These are phyloP conservation scores for Tolypocladium cylindrosporum DNA, from an alignment of 2,329 filamentous ascomycete species.

Conservation along the genomic window DNA sequence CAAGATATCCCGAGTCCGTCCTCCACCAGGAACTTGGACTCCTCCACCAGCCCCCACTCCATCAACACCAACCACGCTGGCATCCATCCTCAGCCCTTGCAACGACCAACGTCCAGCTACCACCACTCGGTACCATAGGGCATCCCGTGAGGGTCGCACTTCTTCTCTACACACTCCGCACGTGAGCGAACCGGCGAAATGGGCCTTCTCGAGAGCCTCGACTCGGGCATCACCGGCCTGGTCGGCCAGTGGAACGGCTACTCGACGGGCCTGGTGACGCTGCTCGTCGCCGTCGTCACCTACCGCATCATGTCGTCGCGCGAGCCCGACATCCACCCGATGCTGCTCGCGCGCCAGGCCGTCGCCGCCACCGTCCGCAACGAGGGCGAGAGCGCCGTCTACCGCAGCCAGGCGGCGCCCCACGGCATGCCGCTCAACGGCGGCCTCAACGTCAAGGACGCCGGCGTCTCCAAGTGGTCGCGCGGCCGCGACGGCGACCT, in stretches of 20 bases:
- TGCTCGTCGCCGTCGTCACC: slow-evolving; percentile 56
- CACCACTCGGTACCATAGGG: not conserved
- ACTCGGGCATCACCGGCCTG: slow-evolving; percentile 58
- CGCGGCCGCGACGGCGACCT: slow-evolving; percentile 79
- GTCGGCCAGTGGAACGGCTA: slow-evolving; percentile 74
- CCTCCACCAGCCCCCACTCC: not conserved
- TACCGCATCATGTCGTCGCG: slow-evolving; percentile 61
- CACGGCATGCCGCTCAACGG: slow-evolving; percentile 72
- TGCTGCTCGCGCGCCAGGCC: slow-evolving; percentile 80
- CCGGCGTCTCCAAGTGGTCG: slow-evolving; percentile 72
- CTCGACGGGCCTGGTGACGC: slow-evolving; percentile 59
- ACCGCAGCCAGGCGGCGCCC: slow-evolving; percentile 74
- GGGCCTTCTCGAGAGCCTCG: slow-evolving; percentile 50
- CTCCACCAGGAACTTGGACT: too few species aligned
- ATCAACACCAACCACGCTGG: not conserved
- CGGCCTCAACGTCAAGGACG: slow-evolving; percentile 74
- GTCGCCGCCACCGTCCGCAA: slow-evolving; percentile 69
- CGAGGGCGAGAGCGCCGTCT: slow-evolving; percentile 75
- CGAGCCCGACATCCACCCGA: slow-evolving; percentile 86
- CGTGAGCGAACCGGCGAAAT: slow-evolving; percentile 13
- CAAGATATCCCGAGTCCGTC: not conserved
- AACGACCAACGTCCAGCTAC: not conserved
- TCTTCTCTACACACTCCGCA: not conserved
- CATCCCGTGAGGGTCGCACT: not conserved
- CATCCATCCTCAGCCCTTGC: not conserved